A percentile compares a stretch with the other conserved stretches of the same genome.
Conservation (phyloP, 2,329 filamentous ascomycete species). For the Cadophora sp. region DNA sequence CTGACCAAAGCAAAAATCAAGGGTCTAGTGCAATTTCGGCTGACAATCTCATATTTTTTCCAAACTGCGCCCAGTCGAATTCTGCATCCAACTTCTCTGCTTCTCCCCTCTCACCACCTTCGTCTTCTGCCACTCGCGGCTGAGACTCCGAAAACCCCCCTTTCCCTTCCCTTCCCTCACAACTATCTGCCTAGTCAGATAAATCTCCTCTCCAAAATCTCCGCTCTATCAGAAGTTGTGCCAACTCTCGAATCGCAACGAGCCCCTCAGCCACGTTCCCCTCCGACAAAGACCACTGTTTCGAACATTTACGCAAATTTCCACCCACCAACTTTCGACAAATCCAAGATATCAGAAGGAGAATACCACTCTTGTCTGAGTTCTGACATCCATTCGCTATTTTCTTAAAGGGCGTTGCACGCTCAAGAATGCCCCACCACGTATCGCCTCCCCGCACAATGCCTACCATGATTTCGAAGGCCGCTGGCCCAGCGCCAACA, state of each 20-base stretch:
- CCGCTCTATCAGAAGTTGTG: slow-evolving; percentile 35
- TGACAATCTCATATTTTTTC: slow-evolving; percentile 14
- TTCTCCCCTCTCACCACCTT: slow-evolving; percentile 21
- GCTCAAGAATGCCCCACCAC: slow-evolving; percentile 55
- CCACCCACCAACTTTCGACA: slow-evolving; percentile 24
- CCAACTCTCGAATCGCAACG: slow-evolving; percentile 25
- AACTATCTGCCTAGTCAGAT: slow-evolving; percentile 35
- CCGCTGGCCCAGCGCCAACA: slow-evolving; percentile 55
- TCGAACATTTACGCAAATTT: slow-evolving; percentile 35
- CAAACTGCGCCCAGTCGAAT: slow-evolving; percentile 14
- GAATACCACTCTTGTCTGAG: slow-evolving; percentile 25
- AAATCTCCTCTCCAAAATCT: slow-evolving; percentile 38
- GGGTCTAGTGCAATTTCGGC: not conserved
- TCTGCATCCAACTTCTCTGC: slow-evolving; percentile 19
- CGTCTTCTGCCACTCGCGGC: slow-evolving; percentile 45
- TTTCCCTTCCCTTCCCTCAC: slow-evolving; percentile 22
- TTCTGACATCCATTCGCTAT: slow-evolving; percentile 24
- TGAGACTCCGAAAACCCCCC: slow-evolving; percentile 34
- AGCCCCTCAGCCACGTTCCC: slow-evolving; percentile 36
- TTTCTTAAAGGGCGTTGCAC: slow-evolving; percentile 33
- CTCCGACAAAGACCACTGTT: slow-evolving; percentile 36
- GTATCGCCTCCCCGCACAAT: slow-evolving; percentile 48
- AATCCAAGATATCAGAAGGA: slow-evolving; percentile 9
- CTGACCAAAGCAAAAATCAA: too few species aligned
- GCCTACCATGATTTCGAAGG: slow-evolving; percentile 56